These are phyloP conservation scores for Sungouiella blattae DNA, from an alignment of 805 yeast genomes.

Conservation along the genomic window DNA sequence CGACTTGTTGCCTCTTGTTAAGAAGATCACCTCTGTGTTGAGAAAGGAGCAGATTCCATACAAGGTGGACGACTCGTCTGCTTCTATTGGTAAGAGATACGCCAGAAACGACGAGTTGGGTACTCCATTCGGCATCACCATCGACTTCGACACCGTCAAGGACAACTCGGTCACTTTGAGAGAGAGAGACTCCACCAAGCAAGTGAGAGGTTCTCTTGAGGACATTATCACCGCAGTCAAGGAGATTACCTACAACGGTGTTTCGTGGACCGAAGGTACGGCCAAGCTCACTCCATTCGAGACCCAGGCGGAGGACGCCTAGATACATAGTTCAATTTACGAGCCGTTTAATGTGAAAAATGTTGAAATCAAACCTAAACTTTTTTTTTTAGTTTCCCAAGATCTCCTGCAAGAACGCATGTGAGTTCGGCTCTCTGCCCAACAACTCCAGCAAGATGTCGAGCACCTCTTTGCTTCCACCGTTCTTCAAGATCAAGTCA, in stretches of 20 bases:
- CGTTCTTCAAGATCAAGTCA: constrained; percentile 63
- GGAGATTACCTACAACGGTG: constrained; percentile 69
- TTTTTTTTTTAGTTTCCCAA: constrained; percentile 20
- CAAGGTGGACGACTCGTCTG: constrained; percentile 95
- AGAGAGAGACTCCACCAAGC: constrained; percentile 95
- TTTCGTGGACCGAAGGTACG: constrained; percentile 85
- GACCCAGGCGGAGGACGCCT: constrained; percentile 17
- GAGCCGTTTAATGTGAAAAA: too few relatives aligned
- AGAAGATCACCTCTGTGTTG: constrained; percentile 64
- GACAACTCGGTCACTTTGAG: constrained; percentile 90
- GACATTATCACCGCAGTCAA: constrained; percentile 70
- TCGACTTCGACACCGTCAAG: constrained; percentile 88
- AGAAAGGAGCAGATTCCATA: constrained; percentile 84
- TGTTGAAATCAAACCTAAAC: too few relatives aligned
- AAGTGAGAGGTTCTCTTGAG: constrained; percentile 86
- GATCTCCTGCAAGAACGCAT: constrained; percentile 68
- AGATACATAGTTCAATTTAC: too few relatives aligned
- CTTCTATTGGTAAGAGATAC: constrained; percentile 96
- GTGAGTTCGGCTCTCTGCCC: constrained; percentile 72
- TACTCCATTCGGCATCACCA: constrained; percentile 97
- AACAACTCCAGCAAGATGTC: constrained; percentile 61
- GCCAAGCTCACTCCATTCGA: constrained; percentile 68
- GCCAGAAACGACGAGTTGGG: constrained; percentile 98
- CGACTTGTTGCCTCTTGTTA: constrained; percentile 71
- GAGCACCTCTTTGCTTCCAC: constrained; percentile 70